Percentiles rank a stretch among this genome's conserved stretches.
Conservation (phyloP, 2,329 filamentous ascomycete genomes). For the Ceratocystis huliohia region DNA sequence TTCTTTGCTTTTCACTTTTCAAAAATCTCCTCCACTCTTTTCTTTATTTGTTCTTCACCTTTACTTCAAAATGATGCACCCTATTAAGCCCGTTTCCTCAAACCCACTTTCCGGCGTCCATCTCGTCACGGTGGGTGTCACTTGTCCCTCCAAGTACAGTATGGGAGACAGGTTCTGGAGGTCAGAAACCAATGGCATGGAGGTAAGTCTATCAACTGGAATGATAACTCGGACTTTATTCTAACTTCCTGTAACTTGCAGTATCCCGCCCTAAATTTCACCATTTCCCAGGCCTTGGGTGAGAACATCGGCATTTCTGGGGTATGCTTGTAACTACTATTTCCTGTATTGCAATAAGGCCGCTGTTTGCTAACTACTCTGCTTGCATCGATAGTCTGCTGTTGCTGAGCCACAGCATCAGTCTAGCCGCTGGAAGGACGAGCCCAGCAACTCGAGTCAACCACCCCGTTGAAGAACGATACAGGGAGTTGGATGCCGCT, state of each 20-base stretch:
- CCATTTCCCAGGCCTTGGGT: not conserved
- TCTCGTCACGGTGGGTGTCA: no score
- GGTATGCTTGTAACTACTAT: not conserved
- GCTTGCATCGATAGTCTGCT: not conserved
- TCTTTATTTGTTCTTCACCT: no score
- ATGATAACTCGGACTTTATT: no score
- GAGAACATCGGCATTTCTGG: not conserved
- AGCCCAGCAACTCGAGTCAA: not conserved
- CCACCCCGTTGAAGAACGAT: no score
- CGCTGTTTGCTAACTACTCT: not conserved
- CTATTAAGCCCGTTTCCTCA: not conserved
- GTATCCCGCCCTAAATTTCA: not conserved
- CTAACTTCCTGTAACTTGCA: no score
- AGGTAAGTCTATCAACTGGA: no score
- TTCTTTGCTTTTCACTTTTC: no score
- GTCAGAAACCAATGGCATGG: no score
- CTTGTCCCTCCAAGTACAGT: not conserved
- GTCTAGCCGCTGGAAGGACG: not conserved
- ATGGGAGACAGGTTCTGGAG: no score
- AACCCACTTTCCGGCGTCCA: not conserved
- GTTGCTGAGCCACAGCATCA: constrained; percentile 7
- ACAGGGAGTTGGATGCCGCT: no score
- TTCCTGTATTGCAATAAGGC: not conserved
- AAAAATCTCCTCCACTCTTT: no score
- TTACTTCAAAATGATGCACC: no score